A percentile compares a stretch with the other conserved stretches of the same genome.
Conservation (phyloP, 768 basidiomycete species). For the Tylopilus plumbeoviolaceoides region DNA sequence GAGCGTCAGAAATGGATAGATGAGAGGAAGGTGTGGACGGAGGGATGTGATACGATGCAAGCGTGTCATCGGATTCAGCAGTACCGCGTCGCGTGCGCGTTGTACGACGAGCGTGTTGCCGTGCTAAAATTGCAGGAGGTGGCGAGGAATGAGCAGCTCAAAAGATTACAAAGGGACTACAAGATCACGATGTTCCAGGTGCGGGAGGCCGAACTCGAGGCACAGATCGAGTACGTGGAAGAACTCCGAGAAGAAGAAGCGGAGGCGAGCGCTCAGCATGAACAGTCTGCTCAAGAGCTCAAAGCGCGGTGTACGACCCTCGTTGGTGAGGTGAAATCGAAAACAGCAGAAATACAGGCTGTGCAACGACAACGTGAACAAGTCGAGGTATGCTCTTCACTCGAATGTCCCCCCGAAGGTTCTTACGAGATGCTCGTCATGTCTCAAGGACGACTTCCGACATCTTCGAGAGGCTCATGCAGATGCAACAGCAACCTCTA, state of each 20-base stretch:
- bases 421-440: background rate
- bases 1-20: constrained; percentile 41
- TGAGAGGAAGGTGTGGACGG: constrained; percentile 56
- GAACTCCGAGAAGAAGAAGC: constrained; percentile 36
- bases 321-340: constrained; percentile 36
- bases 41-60: constrained; percentile 60
- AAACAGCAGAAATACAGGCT: constrained; percentile 36
- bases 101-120: constrained; percentile 51
- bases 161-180: constrained; percentile 59
- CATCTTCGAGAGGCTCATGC: constrained; percentile 48
- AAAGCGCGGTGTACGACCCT: constrained; percentile 33
- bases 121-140: constrained; percentile 52
- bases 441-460: constrained; percentile 35
- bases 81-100: constrained; percentile 46
- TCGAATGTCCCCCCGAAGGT: background rate
- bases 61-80: constrained; percentile 64
- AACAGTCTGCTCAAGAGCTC: constrained; percentile 26
- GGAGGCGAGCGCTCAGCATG: constrained; percentile 17
- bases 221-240: constrained; percentile 49
- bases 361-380: constrained; percentile 43
- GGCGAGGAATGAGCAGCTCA: constrained; percentile 53
- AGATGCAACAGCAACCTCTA: constrained; percentile 43
- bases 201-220: constrained; percentile 57
- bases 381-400: constrained; percentile 38
- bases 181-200: constrained; percentile 66